phyloP scores from a whole-genome alignment of 345 rosid species.

The Rhizophora apiculata region DNA sequence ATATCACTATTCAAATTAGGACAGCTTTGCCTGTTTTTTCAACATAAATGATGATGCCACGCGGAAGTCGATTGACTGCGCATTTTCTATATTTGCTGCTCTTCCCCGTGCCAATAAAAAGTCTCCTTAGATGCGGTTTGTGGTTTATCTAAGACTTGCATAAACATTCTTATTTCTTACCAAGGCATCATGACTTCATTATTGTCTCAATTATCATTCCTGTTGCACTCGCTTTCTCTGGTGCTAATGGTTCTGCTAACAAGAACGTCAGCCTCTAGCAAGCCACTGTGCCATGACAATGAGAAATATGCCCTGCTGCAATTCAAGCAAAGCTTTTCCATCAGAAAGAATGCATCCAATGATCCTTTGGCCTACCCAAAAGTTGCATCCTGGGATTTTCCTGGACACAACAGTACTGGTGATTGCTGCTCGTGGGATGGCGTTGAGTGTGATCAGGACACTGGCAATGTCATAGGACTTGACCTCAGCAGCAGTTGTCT shows the following conservation, averaged over 20 bases:
- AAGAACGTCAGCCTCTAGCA: neutral
- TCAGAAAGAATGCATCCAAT: neutral
- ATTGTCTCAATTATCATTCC: too few relatives aligned
- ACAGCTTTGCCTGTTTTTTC: too few relatives aligned
- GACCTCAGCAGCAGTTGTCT: conserved; percentile 13
- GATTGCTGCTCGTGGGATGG: conserved; percentile 28
- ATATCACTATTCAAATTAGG: too few relatives aligned
- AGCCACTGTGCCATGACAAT: neutral
- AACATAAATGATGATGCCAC: too few relatives aligned
- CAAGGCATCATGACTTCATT: neutral
- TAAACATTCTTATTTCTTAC: neutral
- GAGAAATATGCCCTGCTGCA: conserved; percentile 12
- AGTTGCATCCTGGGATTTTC: neutral
- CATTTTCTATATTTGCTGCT: too few relatives aligned
- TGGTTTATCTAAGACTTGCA: neutral
- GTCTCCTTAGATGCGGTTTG: too few relatives aligned
- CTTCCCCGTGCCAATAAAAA: too few relatives aligned
- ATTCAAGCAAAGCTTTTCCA: conserved; percentile 10
- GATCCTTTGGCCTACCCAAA: conserved; percentile 11
- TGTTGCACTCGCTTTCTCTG: too few relatives aligned
- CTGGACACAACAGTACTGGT: neutral
- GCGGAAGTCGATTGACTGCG: too few relatives aligned
- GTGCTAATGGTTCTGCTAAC: too few relatives aligned
- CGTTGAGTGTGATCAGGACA: neutral
- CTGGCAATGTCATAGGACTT: conserved; percentile 10